These are phyloP conservation scores for Diophrys appendiculata DNA, from an alignment of 73 alveolate species.

Conservation along the genomic window DNA sequence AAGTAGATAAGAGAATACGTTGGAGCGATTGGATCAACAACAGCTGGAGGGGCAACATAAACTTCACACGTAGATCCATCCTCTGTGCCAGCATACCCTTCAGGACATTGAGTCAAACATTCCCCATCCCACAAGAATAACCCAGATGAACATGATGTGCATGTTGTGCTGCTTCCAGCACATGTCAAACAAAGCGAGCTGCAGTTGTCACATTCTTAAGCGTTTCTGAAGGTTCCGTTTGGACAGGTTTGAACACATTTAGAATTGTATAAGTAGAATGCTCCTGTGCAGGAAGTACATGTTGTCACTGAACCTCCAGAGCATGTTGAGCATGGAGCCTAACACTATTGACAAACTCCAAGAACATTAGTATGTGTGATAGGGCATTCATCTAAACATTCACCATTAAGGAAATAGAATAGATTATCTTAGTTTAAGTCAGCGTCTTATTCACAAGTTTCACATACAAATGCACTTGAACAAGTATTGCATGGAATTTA, in stretches of 20 bases:
- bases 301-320: not conserved
- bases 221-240: not conserved
- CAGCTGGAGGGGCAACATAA: constrained; percentile 1
- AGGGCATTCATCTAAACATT: not conserved
- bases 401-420: not conserved
- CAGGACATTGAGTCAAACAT: constrained; percentile 19
- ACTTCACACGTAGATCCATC: constrained; percentile 1
- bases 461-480: not conserved
- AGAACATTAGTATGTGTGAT: not conserved
- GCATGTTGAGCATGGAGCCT: not conserved
- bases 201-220: not conserved
- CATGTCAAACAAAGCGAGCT: not conserved
- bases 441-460: not conserved
- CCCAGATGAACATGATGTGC: constrained; percentile 25
- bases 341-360: not conserved
- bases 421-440: not conserved
- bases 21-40: constrained; percentile 1
- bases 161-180: constrained; percentile 2
- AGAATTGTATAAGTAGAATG: not conserved
- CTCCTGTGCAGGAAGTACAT: not conserved
- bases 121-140: constrained; percentile 1
- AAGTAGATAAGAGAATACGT: constrained; percentile 16
- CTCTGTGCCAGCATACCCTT: constrained; percentile 2
- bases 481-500: not conserved
- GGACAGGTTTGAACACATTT: constrained; percentile 7